phyloP scores from a whole-genome alignment of 805 yeast genomes.

The Schwanniomyces pseudopolymorphus region DNA sequence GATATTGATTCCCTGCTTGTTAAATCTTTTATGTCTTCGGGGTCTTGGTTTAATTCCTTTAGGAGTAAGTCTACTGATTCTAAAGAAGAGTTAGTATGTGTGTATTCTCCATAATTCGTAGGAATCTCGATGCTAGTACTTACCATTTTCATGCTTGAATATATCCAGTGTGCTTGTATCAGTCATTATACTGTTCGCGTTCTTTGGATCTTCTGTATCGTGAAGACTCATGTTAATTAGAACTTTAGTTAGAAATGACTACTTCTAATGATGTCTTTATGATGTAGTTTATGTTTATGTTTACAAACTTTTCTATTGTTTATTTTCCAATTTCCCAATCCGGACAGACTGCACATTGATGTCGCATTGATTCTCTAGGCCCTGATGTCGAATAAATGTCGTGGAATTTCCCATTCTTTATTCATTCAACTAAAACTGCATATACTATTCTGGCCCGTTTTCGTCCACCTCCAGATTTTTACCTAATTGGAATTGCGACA shows the following conservation, averaged over 20 bases:
- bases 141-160: constrained; percentile 29
- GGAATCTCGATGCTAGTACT: constrained; percentile 11
- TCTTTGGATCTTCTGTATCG: not conserved
- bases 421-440: too few relatives aligned
- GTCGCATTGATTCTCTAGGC: not conserved
- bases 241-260: not conserved
- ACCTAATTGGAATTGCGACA: not conserved
- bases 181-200: not conserved
- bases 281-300: not conserved
- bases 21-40: not conserved
- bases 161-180: constrained; percentile 11
- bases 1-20: constrained; percentile 9
- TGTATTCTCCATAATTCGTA: not conserved
- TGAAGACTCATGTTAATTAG: not conserved
- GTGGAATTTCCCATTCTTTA: not conserved
- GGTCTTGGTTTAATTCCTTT: constrained; percentile 22
- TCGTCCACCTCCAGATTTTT: not conserved
- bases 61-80: constrained; percentile 30
- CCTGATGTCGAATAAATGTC: not conserved
- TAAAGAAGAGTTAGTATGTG: constrained; percentile 16
- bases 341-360: not conserved
- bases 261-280: not conserved
- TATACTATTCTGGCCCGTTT: too few relatives aligned
- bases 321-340: not conserved
- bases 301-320: constrained; percentile 2